These are phyloP conservation scores for Salix purpurea DNA, from an alignment of 345 rosid genomes.

Conservation along the genomic window DNA sequence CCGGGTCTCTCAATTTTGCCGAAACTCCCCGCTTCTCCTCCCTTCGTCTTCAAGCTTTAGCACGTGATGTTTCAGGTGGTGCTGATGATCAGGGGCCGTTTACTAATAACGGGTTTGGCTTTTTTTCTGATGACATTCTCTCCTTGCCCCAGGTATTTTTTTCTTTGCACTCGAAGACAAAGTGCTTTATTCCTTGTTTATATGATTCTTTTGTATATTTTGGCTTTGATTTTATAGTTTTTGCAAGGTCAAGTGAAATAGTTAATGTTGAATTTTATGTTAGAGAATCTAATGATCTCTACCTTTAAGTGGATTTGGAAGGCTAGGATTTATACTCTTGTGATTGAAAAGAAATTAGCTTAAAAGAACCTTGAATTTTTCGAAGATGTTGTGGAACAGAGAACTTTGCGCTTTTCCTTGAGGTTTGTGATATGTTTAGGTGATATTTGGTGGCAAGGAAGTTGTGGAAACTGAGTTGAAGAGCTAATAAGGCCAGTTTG, in stretches of 20 bases:
- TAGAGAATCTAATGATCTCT: background rate
- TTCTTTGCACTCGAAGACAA: background rate
- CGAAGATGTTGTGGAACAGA: background rate
- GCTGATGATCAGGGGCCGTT: slow-evolving; percentile 31
- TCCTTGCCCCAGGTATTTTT: slow-evolving; percentile 53
- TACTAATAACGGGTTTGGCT: slow-evolving; percentile 31
- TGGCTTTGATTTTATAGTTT: background rate
- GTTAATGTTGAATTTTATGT: background rate
- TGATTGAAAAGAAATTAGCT: background rate
- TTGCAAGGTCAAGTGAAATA: background rate
- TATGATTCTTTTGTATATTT: no score
- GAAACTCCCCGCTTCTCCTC: slow-evolving; percentile 23
- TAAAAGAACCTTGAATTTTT: background rate
- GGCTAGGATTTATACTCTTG: background rate
- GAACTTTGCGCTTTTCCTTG: background rate
- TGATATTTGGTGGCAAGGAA: background rate
- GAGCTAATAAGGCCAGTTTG: background rate
- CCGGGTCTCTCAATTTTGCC: slow-evolving; percentile 41
- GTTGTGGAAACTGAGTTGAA: background rate
- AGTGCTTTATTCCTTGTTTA: background rate
- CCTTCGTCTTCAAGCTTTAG: slow-evolving; percentile 38
- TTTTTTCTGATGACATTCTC: slow-evolving; percentile 36
- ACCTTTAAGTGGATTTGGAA: no score
- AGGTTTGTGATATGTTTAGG: background rate
- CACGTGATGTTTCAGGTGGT: slow-evolving; percentile 37